Percentiles rank a stretch among this genome's conserved stretches.
These are phyloP conservation scores for Cercospora zeina DNA, from an alignment of 2,329 filamentous ascomycete species.

Conservation along the genomic window DNA sequence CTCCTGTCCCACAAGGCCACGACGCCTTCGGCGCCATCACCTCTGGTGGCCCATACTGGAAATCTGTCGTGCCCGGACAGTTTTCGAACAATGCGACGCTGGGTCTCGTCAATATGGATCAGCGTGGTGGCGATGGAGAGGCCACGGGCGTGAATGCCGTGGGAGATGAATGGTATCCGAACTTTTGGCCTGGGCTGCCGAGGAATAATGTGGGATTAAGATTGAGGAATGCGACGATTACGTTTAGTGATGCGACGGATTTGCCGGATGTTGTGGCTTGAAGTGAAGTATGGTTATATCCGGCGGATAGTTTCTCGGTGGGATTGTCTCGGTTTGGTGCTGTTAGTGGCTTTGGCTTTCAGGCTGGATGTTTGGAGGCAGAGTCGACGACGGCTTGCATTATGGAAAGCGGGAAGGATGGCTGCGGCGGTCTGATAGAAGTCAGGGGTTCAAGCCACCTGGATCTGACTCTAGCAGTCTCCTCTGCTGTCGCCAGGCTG, in stretches of 20 bases:
- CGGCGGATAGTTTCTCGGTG: neutral
- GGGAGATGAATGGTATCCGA: slow-evolving; percentile 21
- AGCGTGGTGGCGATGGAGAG: slow-evolving; percentile 23
- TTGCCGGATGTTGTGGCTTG: slow-evolving; percentile 2
- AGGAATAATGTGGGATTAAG: slow-evolving; percentile 16
- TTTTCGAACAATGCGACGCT: slow-evolving; percentile 16
- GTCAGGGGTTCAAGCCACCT: neutral
- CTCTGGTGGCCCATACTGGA: slow-evolving; percentile 18
- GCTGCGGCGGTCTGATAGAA: too few relatives aligned
- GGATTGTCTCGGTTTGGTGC: neutral
- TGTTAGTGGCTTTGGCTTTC: neutral
- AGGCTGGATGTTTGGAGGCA: neutral
- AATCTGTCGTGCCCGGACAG: slow-evolving; percentile 24
- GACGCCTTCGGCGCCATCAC: slow-evolving; percentile 22
- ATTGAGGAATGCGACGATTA: slow-evolving; percentile 19
- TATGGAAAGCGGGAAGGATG: too few relatives aligned
- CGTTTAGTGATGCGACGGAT: slow-evolving; percentile 16
- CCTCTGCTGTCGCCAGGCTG: neutral
- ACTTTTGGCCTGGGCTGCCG: slow-evolving; percentile 22
- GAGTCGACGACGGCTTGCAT: neutral
- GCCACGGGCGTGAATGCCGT: slow-evolving; percentile 21
- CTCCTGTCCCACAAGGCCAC: slow-evolving; percentile 21
- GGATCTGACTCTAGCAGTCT: neutral
- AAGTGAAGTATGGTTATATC: too few relatives aligned
- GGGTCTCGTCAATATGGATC: slow-evolving; percentile 22